Evolutionary conservation across 805 yeast species (phyloP).

Genomic region (Yamadazyma endophytica): DNA sequence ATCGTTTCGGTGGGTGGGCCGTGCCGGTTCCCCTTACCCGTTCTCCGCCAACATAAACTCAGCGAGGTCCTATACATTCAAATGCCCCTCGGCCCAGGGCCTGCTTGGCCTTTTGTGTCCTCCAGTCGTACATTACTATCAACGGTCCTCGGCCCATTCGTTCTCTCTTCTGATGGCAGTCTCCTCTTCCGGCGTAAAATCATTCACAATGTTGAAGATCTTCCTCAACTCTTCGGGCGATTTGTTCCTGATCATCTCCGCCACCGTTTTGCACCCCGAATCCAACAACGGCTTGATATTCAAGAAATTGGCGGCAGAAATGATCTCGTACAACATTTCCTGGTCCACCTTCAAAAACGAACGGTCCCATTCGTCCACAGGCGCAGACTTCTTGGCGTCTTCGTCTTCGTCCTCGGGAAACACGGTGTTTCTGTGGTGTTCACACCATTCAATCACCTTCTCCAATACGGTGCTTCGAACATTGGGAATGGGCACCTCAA

Average conservation of each 20-base stretch:
- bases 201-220: slow-evolving; percentile 75
- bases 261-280: slow-evolving; percentile 76
- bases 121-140: no score
- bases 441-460: slow-evolving; percentile 92
- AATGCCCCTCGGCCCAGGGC: no score
- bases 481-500: slow-evolving; percentile 85
- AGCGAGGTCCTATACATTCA: no score
- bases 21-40: neutral
- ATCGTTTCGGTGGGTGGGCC: no score
- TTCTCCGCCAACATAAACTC: slow-evolving; percentile 7
- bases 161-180: slow-evolving; percentile 84
- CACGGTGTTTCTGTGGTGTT: slow-evolving; percentile 77
- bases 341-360: slow-evolving; percentile 91
- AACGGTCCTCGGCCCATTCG: slow-evolving; percentile 63
- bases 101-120: no score
- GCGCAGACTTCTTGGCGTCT: slow-evolving; percentile 78
- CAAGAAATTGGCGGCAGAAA: slow-evolving; percentile 71
- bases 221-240: slow-evolving; percentile 76
- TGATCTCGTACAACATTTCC: slow-evolving; percentile 77
- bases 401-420: slow-evolving; percentile 78
- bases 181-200: slow-evolving; percentile 83
- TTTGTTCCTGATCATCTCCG: slow-evolving; percentile 77
- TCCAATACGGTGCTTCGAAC: slow-evolving; percentile 82
- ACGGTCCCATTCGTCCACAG: slow-evolving; percentile 92
- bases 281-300: slow-evolving; percentile 71